Evolutionary conservation across 1,284 basidiomycete species (phyloP).

Genomic region (Hemileia vastatrix): DNA sequence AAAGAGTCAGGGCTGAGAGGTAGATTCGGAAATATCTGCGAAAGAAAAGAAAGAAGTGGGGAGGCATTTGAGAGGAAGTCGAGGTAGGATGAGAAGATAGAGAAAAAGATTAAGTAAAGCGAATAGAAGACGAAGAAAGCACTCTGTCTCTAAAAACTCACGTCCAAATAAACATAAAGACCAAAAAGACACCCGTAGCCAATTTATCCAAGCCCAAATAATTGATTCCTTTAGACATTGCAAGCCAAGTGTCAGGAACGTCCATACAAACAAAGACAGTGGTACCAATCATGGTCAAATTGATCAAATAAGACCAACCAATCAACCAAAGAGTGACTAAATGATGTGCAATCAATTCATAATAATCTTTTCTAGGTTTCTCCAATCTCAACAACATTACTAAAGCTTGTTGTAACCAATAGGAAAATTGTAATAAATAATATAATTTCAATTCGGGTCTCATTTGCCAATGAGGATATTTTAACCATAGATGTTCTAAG

Average conservation of each 20-base stretch:
- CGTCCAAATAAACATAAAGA: slow-evolving; percentile 72
- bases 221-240: slow-evolving; percentile 50
- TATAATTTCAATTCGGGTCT: slow-evolving; percentile 74
- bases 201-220: slow-evolving; percentile 36
- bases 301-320: slow-evolving; percentile 50
- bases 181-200: slow-evolving; percentile 49
- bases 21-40: no score
- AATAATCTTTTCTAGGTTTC: slow-evolving; percentile 85
- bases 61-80: background rate
- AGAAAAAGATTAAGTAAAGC: no score
- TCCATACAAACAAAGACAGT: slow-evolving; percentile 96
- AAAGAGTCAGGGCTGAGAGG: slow-evolving; percentile 58
- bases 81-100: slow-evolving; percentile 30
- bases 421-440: slow-evolving; percentile 67
- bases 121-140: no score
- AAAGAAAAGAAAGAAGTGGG: no score
- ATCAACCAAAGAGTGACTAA: slow-evolving; percentile 92
- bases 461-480: slow-evolving; percentile 57
- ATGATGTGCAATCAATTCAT: slow-evolving; percentile 72
- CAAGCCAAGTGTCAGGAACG: slow-evolving; percentile 78
- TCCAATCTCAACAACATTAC: slow-evolving; percentile 76
- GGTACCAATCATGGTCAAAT: slow-evolving; percentile 71
- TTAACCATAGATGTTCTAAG: slow-evolving; percentile 41
- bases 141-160: no score
- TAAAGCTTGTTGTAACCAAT: slow-evolving; percentile 90